Evolutionary conservation across 2,329 filamentous ascomycete species (phyloP).

Genomic region (Talaromyces rugulosus): DNA sequence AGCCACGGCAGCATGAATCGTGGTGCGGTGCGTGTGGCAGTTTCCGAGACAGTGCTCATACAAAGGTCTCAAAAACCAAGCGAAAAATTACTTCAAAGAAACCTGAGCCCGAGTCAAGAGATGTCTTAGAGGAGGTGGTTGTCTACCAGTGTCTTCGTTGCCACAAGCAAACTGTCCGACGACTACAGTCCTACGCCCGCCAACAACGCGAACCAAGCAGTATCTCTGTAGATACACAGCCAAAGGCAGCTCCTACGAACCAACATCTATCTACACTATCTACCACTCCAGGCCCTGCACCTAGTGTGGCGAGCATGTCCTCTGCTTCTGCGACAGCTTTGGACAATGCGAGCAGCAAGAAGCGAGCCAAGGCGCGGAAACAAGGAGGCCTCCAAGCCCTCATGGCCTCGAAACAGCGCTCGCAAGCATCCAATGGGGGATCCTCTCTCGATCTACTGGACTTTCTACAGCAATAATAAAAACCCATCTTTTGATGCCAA

Average conservation of each 20-base stretch:
- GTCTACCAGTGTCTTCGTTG: conserved; percentile 37
- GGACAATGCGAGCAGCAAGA: conserved; percentile 50
- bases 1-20: conserved; percentile 26
- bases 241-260: background rate
- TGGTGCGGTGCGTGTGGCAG: conserved; percentile 40
- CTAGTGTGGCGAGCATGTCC: conserved; percentile 8
- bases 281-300: conserved; percentile 11
- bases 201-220: conserved; percentile 17
- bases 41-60: conserved; percentile 27
- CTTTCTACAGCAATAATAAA: conserved; percentile 43
- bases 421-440: conserved; percentile 19
- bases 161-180: conserved; percentile 26
- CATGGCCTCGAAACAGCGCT: conserved; percentile 41
- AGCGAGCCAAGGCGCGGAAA: conserved; percentile 53
- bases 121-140: conserved; percentile 20
- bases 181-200: conserved; percentile 1
- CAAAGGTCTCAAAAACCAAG: conserved; percentile 25
- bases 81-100: conserved; percentile 12
- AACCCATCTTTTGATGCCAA: conserved; percentile 12
- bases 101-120: conserved; percentile 11
- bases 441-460: conserved; percentile 50
- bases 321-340: conserved; percentile 10
- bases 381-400: conserved; percentile 51
- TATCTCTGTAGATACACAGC: background rate
- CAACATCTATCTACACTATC: conserved; percentile 1